Percentiles rank a stretch among this genome's conserved stretches.
Conservation (phyloP, 306 rosid genomes). For the Ormosia semicastrata region DNA sequence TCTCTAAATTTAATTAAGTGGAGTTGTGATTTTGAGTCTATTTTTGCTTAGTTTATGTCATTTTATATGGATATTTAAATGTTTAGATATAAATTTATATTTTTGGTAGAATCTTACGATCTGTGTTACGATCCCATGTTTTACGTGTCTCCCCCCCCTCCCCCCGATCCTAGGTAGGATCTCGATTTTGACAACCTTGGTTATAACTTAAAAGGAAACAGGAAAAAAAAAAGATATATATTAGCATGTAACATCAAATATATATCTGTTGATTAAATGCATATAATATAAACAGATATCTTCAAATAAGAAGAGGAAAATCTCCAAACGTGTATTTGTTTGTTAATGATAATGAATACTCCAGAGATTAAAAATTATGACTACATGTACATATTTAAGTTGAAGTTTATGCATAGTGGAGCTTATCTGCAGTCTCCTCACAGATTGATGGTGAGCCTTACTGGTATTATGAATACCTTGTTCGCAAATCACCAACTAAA, state of each 20-base stretch:
- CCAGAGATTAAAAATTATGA: not conserved
- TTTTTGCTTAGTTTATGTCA: too few relatives aligned
- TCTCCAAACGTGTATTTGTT: not conserved
- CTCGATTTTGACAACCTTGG: too few relatives aligned
- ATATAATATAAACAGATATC: not conserved
- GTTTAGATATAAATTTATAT: too few relatives aligned
- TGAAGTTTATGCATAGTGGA: conserved; percentile 20
- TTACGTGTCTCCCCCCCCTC: too few relatives aligned
- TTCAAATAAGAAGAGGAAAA: conserved; percentile 12
- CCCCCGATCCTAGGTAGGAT: too few relatives aligned
- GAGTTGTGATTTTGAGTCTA: too few relatives aligned
- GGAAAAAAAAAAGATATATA: not conserved
- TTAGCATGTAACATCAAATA: not conserved
- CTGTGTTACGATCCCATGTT: too few relatives aligned
- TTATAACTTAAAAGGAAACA: not conserved
- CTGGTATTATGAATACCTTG: conserved; percentile 90
- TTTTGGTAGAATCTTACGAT: too few relatives aligned
- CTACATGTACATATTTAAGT: not conserved
- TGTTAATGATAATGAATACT: conserved; percentile 23
- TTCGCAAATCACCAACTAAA: conserved; percentile 88
- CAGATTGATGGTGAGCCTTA: conserved; percentile 89
- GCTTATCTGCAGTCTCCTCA: conserved; percentile 24
- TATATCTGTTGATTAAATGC: not conserved
- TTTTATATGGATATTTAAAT: too few relatives aligned
- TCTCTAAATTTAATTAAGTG: too few relatives aligned